A percentile compares a stretch with the other conserved stretches of the same genome.
These are phyloP conservation scores for Leishmania lainsoni DNA, from an alignment of 208 protist genomes.

Conservation along the genomic window DNA sequence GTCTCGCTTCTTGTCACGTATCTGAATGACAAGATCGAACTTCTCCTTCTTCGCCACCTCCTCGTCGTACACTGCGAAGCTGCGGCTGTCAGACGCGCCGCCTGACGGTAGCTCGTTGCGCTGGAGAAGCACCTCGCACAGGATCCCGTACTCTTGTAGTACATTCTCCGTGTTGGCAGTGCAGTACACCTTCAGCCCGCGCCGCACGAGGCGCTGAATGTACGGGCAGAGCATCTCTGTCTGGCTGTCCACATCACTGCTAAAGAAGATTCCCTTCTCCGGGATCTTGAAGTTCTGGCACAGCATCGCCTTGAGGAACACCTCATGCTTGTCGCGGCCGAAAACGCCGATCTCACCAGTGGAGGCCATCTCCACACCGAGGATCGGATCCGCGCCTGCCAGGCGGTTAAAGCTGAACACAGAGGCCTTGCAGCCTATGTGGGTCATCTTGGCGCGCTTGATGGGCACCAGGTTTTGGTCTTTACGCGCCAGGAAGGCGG, in stretches of 20 bases:
- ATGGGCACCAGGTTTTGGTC: constrained; percentile 86
- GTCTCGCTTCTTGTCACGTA: constrained; percentile 84
- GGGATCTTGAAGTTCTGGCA: constrained; percentile 86
- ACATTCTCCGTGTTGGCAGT: constrained; percentile 79
- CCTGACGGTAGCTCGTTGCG: constrained; percentile 29
- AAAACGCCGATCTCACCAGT: constrained; percentile 98
- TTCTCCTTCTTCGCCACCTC: constrained; percentile 62
- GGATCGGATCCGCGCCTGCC: constrained; percentile 96
- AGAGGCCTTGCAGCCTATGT: constrained; percentile 96
- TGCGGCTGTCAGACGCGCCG: constrained; percentile 5
- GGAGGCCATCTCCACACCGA: constrained; percentile 99
- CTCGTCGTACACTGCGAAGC: constrained; percentile 40
- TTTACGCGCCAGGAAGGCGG: constrained; percentile 69
- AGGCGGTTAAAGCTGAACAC: constrained; percentile 99
- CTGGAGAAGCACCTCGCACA: constrained; percentile 59
- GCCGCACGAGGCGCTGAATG: constrained; percentile 46
- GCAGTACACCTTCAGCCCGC: constrained; percentile 62
- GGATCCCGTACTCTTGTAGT: constrained; percentile 80
- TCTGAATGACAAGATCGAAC: constrained; percentile 91
- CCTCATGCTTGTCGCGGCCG: constrained; percentile 86
- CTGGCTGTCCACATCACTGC: constrained; percentile 57
- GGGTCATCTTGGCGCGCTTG: constrained; percentile 84
- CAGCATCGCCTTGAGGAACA: constrained; percentile 92
- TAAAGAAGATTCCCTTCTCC: constrained; percentile 85
- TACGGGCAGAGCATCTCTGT: constrained; percentile 59